Base-by-base conservation (phyloP, 1,139 yeast species). In the Candida sp. region DNA sequence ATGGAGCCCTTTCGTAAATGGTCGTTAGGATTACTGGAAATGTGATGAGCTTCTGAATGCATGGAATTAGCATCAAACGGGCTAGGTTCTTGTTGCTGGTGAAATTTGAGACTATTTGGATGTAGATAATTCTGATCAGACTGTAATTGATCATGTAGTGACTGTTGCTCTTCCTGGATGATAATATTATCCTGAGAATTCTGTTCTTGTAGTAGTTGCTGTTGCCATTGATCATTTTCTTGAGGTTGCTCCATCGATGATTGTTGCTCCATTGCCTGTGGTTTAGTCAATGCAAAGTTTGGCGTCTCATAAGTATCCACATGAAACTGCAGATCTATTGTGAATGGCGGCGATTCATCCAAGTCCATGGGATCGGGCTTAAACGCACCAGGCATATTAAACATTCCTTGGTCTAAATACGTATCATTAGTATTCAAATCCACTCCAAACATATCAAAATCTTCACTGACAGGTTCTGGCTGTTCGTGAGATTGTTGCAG, bases 301-400 rank as follows among this genome's bases (percentile, higher is more conserved):
- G 34, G 34, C 7, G 42, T 25, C 5, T 30, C 34, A 29, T 27
- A 37, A 5, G 57, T 50, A 45, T 60, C 66, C 41, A 51, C 53
- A 38, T 48, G 60, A 27, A 57, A 40, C 43, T 66, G 71, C 63
- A 63, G 68, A 32, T 66, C 75, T 19, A 70, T 58, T 3, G 74
- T 62, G 44, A 70, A 69, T 7, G 71, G 73, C 3, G 75, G 74
- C 15, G 68, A 62, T 39, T 68, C 72, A 43, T 69, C 75, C 22
- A 70, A 43, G 21, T 69, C 75, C 74, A 70, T 68, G 8, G 52
- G 46, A 41, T 67, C 67, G 25, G 49, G 57, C 39, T 53, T 56
- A 46, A 64, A 66, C 4, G 65, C 70, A 4, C 71, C 72, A 3
- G 72, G 70, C 59, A 66, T 60, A 41, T 50, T 57, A 40, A 57